These are phyloP conservation scores for Chamaecrista fasciculata DNA, from an alignment of 306 rosid genomes.

Conservation along the genomic window DNA sequence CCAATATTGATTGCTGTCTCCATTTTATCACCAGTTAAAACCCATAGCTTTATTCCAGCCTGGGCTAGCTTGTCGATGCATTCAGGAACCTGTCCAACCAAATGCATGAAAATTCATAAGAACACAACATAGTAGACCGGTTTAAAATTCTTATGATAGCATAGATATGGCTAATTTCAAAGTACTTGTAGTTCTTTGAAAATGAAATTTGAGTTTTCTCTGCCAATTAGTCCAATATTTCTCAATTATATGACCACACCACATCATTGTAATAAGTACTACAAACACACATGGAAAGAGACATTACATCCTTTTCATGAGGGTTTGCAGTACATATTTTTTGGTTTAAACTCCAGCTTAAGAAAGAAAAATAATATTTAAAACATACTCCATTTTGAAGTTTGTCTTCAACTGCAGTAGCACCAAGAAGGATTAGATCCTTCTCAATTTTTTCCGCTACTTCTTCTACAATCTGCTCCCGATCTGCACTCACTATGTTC, in stretches of 20 bases:
- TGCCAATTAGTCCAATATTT: neutral
- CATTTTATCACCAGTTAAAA: slow-evolving; percentile 99
- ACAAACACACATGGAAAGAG: neutral
- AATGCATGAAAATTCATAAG: slow-evolving; percentile 24
- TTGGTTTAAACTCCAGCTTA: slow-evolving; percentile 14
- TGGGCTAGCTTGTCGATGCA: slow-evolving; percentile 99
- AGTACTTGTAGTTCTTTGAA: neutral
- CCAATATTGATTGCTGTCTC: slow-evolving; percentile 98
- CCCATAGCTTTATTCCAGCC: slow-evolving; percentile 99
- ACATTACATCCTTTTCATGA: neutral
- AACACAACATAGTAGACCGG: slow-evolving; percentile 4
- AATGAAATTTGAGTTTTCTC: neutral
- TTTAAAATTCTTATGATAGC: neutral
- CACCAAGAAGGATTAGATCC: slow-evolving; percentile 93
- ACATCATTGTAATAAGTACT: neutral
- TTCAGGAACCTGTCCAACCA: slow-evolving; percentile 76
- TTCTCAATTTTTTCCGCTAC: slow-evolving; percentile 70
- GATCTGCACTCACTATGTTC: slow-evolving; percentile 70
- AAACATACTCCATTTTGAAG: slow-evolving; percentile 87
- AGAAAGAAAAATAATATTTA: neutral
- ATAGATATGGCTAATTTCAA: slow-evolving; percentile 1
- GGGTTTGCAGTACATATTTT: neutral
- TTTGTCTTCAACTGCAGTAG: slow-evolving; percentile 99
- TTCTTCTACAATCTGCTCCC: slow-evolving; percentile 69
- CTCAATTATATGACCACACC: slow-evolving; percentile 4